These are phyloP conservation scores for Amyloporia xantha DNA, from an alignment of 768 basidiomycete species.

Conservation along the genomic window DNA sequence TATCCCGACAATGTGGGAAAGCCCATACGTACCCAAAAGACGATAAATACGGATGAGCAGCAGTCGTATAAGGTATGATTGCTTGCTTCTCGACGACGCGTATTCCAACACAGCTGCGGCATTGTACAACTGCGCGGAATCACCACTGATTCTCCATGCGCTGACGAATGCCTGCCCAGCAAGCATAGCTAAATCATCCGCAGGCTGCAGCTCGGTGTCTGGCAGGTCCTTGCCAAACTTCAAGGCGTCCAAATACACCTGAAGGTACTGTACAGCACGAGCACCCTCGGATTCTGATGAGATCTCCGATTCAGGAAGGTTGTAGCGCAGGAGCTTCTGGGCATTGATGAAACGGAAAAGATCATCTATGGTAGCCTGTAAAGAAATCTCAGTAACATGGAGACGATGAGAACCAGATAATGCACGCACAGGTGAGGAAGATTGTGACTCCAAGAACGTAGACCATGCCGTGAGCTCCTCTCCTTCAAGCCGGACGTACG, in stretches of 20 bases:
- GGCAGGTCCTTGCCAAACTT: conserved; percentile 60
- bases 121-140: conserved; percentile 54
- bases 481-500: conserved; percentile 49
- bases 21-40: conserved; percentile 51
- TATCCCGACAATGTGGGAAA: conserved; percentile 2
- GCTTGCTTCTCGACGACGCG: conserved; percentile 63
- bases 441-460: conserved; percentile 42
- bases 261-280: conserved; percentile 45
- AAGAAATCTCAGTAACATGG: conserved; percentile 14
- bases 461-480: conserved; percentile 46
- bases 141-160: conserved; percentile 50
- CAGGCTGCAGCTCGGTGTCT: conserved; percentile 77
- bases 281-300: conserved; percentile 50
- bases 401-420: background rate
- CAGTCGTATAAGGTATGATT: conserved; percentile 73
- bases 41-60: conserved; percentile 79
- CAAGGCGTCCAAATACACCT: conserved; percentile 62
- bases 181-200: conserved; percentile 77
- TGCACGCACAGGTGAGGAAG: conserved; percentile 38
- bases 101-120: conserved; percentile 67
- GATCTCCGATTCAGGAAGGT: conserved; percentile 41
- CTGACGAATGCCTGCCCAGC: conserved; percentile 62
- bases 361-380: conserved; percentile 43
- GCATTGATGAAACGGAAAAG: conserved; percentile 69
- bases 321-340: conserved; percentile 66